Conservation (phyloP, 768 basidiomycete genomes). For the Amanita phalloides region DNA sequence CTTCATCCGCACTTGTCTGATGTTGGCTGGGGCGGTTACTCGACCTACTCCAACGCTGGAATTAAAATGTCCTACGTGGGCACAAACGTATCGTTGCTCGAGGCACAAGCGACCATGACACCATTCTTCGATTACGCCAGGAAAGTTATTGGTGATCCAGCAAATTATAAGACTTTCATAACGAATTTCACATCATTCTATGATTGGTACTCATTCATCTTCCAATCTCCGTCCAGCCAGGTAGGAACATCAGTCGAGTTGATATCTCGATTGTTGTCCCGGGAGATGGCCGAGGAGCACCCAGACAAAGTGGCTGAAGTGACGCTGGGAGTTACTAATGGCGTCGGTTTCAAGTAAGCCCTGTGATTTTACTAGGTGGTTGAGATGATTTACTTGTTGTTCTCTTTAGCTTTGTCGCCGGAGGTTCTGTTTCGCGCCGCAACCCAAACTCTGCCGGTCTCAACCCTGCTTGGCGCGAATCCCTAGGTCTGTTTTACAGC, state of each 20-base stretch:
- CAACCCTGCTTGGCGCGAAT: constrained; percentile 38
- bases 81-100: neutral
- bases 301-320: neutral
- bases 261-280: neutral
- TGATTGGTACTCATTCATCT: neutral
- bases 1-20: neutral
- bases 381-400: neutral
- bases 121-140: neutral
- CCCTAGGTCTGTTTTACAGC: constrained; percentile 20
- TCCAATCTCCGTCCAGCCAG: neutral
- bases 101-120: neutral
- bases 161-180: no score
- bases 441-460: constrained; percentile 28
- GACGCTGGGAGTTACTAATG: neutral
- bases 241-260: neutral
- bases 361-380: neutral
- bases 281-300: neutral
- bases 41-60: constrained; percentile 8
- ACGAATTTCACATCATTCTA: neutral
- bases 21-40: neutral
- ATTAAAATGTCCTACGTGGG: neutral
- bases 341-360: neutral
- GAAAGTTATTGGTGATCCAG: neutral
- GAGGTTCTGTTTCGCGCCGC: constrained; percentile 29
- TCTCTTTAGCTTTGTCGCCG: constrained; percentile 27